Percentiles rank a stretch among this genome's conserved stretches.
Conservation (phyloP, 31 red algal species). For the Porphyra umbilicalis region DNA sequence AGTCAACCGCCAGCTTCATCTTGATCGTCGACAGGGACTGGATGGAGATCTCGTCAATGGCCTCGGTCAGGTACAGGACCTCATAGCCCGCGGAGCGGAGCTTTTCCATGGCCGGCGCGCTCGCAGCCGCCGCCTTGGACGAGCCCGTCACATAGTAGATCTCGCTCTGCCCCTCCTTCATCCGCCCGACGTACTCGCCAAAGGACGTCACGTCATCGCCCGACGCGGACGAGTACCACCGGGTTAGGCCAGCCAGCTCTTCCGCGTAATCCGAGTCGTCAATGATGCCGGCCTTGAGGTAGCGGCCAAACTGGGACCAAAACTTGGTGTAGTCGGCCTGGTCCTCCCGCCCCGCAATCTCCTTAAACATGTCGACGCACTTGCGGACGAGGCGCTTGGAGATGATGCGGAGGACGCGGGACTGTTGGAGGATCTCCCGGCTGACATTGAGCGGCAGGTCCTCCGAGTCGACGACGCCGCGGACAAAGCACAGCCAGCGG, state of each 20-base stretch:
- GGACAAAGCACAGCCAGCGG: conserved; percentile 83
- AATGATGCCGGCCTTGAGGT: conserved; percentile 93
- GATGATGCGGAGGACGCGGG: conserved; percentile 79
- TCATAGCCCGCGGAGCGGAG: conserved; percentile 75
- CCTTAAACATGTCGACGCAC: conserved; percentile 89
- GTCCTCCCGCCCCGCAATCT: conserved; percentile 56
- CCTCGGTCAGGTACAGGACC: conserved; percentile 80
- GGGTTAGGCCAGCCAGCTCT: conserved; percentile 49
- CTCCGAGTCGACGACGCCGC: conserved; percentile 94
- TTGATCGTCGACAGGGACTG: conserved; percentile 54
- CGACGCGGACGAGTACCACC: conserved; percentile 65
- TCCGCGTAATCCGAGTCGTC: conserved; percentile 52
- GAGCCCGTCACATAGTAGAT: conserved; percentile 86
- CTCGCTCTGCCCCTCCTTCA: conserved; percentile 78
- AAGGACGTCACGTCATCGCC: conserved; percentile 49
- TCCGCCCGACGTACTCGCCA: conserved; percentile 72
- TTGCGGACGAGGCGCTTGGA: conserved; percentile 79
- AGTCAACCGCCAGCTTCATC: conserved; percentile 41
- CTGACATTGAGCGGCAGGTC: conserved; percentile 96
- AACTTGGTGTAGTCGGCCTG: conserved; percentile 67
- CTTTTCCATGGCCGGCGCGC: conserved; percentile 75
- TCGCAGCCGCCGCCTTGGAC: conserved; percentile 38
- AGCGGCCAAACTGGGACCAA: conserved; percentile 88
- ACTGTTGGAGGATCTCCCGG: conserved; percentile 97
- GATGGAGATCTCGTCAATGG: conserved; percentile 90